Evolutionary conservation across 805 yeast genomes (phyloP), one percentile per base, ranked within the genome.

Genomic region (Saccharomycopsis sp.): DNA sequence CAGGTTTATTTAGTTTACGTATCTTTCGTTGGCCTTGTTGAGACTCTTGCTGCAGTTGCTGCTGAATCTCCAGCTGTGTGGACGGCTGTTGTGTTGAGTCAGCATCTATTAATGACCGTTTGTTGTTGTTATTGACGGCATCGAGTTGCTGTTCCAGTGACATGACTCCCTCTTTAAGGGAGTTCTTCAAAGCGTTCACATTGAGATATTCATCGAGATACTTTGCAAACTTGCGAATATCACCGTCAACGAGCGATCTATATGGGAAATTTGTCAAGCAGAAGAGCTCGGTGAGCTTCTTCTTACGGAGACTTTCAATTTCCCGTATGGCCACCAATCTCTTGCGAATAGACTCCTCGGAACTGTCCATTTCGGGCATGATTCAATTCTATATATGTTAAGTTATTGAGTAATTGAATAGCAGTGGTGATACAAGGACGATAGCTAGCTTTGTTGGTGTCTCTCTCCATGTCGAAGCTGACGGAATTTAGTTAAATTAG

Each of bases 201-300:
- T 77, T 80, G 54, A 84, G 63, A 65, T 83, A 84, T 70, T 71
- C 70, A 66, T 71, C 57, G 73, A 70, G 53, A 69, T 75, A 65
- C 71, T 75, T 62, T 74, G 78, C 24, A 70, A 73, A 62, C 64
- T 74, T 58, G 67, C 67, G 56, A 62, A 73, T 70, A 34, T 65
- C 75, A 54, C 64, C 74, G 60, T 66, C 74, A 59, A 76, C 75
- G 63, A 67, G 72, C 53, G 73, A 83, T 63, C 3, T 69, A 65
- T 75, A 72, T 19, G 84, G 81, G 55, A 81, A 69, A 60, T 81
- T 69, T 9, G 87, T 75, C 14, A 85, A 78, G 62, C 84, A 80
- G 66, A 82, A 85, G 17, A 86, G 71, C 68, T 85, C 87, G 1
- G 86, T 76, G 23, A 86, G 72, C 65, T 82, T 82, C 25, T 84